Percentiles rank a stretch among this genome's conserved stretches.
These are phyloP conservation scores for Cladophialophora immunda DNA, from an alignment of 2,329 filamentous ascomycete genomes.

Conservation along the genomic window DNA sequence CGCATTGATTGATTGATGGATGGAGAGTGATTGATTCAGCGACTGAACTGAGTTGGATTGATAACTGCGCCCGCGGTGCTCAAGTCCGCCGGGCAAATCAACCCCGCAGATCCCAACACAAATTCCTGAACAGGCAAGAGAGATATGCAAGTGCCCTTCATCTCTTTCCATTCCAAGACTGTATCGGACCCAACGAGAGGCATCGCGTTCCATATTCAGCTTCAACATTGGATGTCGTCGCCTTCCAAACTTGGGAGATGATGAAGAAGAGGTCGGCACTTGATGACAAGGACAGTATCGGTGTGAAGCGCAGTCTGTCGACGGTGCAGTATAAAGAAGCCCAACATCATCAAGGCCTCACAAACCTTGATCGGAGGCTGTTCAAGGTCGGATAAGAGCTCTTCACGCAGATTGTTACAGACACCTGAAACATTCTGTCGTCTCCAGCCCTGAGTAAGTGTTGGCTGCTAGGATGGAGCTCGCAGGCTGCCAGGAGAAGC, in stretches of 20 bases:
- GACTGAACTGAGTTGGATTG: neutral
- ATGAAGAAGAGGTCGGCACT: neutral
- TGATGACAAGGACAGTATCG: neutral
- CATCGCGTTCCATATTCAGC: neutral
- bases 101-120: neutral
- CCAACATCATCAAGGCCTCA: neutral
- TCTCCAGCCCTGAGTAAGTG: neutral
- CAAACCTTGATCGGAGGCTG: neutral
- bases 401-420: neutral
- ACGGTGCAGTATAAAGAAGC: neutral
- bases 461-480: neutral
- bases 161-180: neutral
- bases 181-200: neutral
- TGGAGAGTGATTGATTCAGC: neutral
- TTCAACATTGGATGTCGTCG: neutral
- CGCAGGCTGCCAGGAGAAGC: neutral
- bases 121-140: conserved; percentile 6
- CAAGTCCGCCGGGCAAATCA: conserved; percentile 7
- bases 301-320: neutral
- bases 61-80: neutral
- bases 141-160: neutral
- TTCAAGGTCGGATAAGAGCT: no score
- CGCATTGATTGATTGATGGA: neutral
- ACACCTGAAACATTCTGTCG: neutral
- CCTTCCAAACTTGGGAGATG: neutral